Conservation (phyloP, 2,329 filamentous ascomycete species). For the Hypomyces rosellus region DNA sequence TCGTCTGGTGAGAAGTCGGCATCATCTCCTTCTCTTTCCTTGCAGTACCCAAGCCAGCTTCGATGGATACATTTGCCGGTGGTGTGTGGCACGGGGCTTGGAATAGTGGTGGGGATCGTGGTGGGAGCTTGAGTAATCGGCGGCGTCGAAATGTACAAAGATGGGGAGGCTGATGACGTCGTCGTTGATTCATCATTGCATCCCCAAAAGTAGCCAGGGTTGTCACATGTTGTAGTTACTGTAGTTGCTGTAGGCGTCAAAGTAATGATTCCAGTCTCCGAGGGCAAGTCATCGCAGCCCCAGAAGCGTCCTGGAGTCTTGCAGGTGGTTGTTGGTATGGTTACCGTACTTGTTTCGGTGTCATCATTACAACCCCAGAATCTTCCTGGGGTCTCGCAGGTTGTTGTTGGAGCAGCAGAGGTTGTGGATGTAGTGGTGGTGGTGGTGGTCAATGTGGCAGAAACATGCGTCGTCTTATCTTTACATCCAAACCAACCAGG, state of each 20-base stretch:
- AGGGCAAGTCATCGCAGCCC: conserved; percentile 37
- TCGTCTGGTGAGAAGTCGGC: conserved; percentile 24
- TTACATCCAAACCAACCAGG: conserved; percentile 65
- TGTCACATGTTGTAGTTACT: conserved; percentile 38
- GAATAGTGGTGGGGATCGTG: conserved; percentile 20
- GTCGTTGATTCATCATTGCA: conserved; percentile 31
- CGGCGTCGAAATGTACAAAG: conserved; percentile 17
- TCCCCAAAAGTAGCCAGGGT: conserved; percentile 51
- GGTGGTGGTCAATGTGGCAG: conserved; percentile 27
- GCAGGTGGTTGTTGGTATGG: conserved; percentile 33
- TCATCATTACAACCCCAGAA: conserved; percentile 54
- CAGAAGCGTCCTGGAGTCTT: conserved; percentile 49
- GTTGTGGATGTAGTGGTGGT: conserved; percentile 23
- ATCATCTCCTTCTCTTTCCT: conserved; percentile 27
- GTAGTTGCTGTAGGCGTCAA: conserved; percentile 16
- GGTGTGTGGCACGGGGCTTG: conserved; percentile 19
- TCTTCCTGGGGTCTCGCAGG: conserved; percentile 45
- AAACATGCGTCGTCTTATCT: conserved; percentile 34
- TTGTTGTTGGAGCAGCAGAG: conserved; percentile 24
- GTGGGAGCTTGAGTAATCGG: conserved; percentile 27
- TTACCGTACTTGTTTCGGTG: conserved; percentile 27
- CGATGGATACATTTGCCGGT: conserved; percentile 29
- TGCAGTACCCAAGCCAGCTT: conserved; percentile 38
- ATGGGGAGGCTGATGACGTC: conserved; percentile 24
- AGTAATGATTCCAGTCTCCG: conserved; percentile 18